These are phyloP conservation scores for Suhomyces maxii DNA, from an alignment of 1,139 yeast species.

Conservation along the genomic window DNA sequence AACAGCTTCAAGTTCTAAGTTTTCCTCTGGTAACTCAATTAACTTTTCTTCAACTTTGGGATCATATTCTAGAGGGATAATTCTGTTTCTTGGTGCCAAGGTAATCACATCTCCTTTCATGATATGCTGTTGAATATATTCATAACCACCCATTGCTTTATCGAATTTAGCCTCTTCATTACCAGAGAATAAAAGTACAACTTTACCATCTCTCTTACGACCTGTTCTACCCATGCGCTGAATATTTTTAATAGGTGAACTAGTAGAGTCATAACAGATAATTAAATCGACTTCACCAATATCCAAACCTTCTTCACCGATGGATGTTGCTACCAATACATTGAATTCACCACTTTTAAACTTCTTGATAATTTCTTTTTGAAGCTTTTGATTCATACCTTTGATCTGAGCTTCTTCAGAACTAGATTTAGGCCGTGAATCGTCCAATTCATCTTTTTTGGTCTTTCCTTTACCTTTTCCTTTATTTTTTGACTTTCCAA, in stretches of 20 bases:
- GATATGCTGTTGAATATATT: constrained; percentile 68
- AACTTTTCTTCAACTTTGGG: constrained; percentile 59
- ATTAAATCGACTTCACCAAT: constrained; percentile 97
- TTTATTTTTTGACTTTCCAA: constrained; percentile 26
- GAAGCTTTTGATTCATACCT: constrained; percentile 73
- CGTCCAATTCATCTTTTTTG: constrained; percentile 22
- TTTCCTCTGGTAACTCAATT: constrained; percentile 72
- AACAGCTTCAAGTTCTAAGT: constrained; percentile 49
- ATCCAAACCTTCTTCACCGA: constrained; percentile 98
- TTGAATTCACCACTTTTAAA: constrained; percentile 75
- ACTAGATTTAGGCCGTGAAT: constrained; percentile 26
- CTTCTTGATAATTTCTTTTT: constrained; percentile 67
- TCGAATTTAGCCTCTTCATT: constrained; percentile 80
- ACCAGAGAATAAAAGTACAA: constrained; percentile 73
- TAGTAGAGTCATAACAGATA: constrained; percentile 87
- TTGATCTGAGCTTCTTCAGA: constrained; percentile 54
- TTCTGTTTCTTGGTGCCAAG: constrained; percentile 55
- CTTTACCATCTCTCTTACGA: constrained; percentile 85
- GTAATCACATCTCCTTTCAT: constrained; percentile 43
- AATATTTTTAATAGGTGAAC: constrained; percentile 89
- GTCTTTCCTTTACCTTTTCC: constrained; percentile 20
- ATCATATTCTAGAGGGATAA: constrained; percentile 55
- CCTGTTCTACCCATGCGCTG: constrained; percentile 99
- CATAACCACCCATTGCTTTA: constrained; percentile 83
- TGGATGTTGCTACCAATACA: constrained; percentile 89